Percentiles rank a stretch among this genome's conserved stretches.
Conservation (phyloP, 1,284 basidiomycete species). For the Cutaneotrichosporon sp. region DNA sequence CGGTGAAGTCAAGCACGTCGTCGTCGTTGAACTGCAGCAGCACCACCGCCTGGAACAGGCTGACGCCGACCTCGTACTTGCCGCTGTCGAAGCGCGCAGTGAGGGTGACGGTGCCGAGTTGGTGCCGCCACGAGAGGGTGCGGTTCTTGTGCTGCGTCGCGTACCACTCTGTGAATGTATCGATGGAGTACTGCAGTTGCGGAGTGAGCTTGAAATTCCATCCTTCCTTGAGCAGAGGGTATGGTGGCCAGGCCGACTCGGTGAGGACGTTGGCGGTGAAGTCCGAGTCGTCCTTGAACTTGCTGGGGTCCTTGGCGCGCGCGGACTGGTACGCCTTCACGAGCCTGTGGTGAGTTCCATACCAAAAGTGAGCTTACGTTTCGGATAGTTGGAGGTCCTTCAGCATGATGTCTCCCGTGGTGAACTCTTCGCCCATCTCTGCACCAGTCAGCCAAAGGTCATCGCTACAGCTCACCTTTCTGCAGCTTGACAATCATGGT, state of each 20-base stretch:
- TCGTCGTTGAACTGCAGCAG: conserved; percentile 86
- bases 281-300: conserved; percentile 49
- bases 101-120: conserved; percentile 74
- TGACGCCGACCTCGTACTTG: conserved; percentile 84
- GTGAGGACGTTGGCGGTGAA: conserved; percentile 60
- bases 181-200: conserved; percentile 71
- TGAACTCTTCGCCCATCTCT: conserved; percentile 56
- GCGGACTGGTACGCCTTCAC: conserved; percentile 56
- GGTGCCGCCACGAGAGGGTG: conserved; percentile 77
- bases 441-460: conserved; percentile 20
- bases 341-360: conserved; percentile 44
- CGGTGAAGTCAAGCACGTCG: conserved; percentile 61
- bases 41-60: conserved; percentile 83
- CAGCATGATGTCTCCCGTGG: conserved; percentile 55
- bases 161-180: conserved; percentile 69
- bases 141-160: conserved; percentile 67
- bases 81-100: conserved; percentile 68
- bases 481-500: conserved; percentile 85
- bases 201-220: conserved; percentile 45
- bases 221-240: conserved; percentile 48
- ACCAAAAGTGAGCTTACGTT: conserved; percentile 35
- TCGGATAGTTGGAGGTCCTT: conserved; percentile 53
- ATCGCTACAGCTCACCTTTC: conserved; percentile 61
- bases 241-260: conserved; percentile 61
- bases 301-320: conserved; percentile 46